Evolutionary conservation across 2,329 filamentous ascomycete genomes (phyloP).

Genomic region (Aureobasidium sp.): DNA sequence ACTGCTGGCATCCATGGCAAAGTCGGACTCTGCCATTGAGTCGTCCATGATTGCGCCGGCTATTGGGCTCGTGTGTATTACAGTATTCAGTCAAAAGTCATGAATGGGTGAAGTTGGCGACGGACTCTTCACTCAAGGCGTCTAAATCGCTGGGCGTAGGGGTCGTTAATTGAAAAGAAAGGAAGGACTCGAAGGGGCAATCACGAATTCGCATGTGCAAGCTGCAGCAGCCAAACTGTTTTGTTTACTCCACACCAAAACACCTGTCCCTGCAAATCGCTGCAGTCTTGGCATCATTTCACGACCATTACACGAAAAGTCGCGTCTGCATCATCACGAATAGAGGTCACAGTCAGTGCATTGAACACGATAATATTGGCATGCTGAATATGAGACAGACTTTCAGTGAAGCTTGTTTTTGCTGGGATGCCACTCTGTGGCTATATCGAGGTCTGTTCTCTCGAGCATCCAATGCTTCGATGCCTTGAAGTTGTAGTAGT

Average conservation of each 20-base stretch:
- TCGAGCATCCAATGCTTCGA: no score
- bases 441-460: no score
- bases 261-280: background rate
- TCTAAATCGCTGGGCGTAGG: background rate
- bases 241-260: constrained; percentile 7
- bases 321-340: no score
- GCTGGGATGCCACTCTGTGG: no score
- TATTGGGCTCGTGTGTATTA: background rate
- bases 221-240: background rate
- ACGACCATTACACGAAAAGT: no score
- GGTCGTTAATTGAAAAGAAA: background rate
- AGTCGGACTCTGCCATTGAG: constrained; percentile 18
- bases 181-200: constrained; percentile 10
- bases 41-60: constrained; percentile 15
- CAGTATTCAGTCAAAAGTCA: constrained; percentile 6
- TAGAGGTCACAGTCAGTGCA: no score
- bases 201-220: background rate
- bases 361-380: no score
- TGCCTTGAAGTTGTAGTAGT: no score
- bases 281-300: background rate
- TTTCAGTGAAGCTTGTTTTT: no score
- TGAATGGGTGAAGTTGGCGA: background rate
- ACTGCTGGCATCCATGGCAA: constrained; percentile 19
- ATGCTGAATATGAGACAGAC: no score
- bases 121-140: background rate